These are phyloP conservation scores for Ascoidea rubescens DNA, from an alignment of 805 yeast species.

Conservation along the genomic window DNA sequence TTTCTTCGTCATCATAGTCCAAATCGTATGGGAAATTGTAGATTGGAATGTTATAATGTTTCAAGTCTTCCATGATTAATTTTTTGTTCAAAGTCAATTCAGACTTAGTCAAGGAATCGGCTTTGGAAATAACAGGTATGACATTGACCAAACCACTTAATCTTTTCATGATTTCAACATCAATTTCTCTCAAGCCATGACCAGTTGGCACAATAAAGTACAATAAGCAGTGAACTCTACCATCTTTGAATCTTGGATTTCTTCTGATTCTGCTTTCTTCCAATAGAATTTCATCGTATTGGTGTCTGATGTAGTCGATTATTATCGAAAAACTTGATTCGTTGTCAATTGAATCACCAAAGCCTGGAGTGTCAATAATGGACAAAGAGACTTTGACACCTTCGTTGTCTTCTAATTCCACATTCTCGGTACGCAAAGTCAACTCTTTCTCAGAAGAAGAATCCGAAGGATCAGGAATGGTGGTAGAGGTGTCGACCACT, in stretches of 20 bases:
- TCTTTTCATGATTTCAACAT: slow-evolving; percentile 64
- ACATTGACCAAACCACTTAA: slow-evolving; percentile 72
- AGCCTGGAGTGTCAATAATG: slow-evolving; percentile 74
- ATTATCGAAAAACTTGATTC: slow-evolving; percentile 51
- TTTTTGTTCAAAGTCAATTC: slow-evolving; percentile 65
- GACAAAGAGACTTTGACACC: slow-evolving; percentile 70
- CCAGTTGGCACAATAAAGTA: slow-evolving; percentile 28
- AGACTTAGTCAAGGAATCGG: slow-evolving; percentile 72
- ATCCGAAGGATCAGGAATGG: slow-evolving; percentile 41
- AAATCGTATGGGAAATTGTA: slow-evolving; percentile 58
- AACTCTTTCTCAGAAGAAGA: slow-evolving; percentile 33
- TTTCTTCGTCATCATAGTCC: slow-evolving; percentile 42
- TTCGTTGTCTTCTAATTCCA: slow-evolving; percentile 77
- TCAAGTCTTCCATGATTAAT: slow-evolving; percentile 65
- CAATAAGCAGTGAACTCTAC: slow-evolving; percentile 40
- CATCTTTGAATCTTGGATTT: slow-evolving; percentile 57
- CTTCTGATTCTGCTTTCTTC: slow-evolving; percentile 70
- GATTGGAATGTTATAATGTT: slow-evolving; percentile 53
- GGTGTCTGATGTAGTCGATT: slow-evolving; percentile 70
- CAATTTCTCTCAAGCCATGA: slow-evolving; percentile 65
- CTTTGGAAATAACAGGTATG: slow-evolving; percentile 75
- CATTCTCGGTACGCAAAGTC: slow-evolving; percentile 61
- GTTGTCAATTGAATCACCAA: slow-evolving; percentile 64
- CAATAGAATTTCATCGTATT: slow-evolving; percentile 68
- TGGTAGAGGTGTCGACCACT: slow-evolving; percentile 60